Evolutionary conservation across 2,329 filamentous ascomycete species (phyloP), one percentile per base, ranked within the genome.

Genomic region (Claviceps sp.): DNA sequence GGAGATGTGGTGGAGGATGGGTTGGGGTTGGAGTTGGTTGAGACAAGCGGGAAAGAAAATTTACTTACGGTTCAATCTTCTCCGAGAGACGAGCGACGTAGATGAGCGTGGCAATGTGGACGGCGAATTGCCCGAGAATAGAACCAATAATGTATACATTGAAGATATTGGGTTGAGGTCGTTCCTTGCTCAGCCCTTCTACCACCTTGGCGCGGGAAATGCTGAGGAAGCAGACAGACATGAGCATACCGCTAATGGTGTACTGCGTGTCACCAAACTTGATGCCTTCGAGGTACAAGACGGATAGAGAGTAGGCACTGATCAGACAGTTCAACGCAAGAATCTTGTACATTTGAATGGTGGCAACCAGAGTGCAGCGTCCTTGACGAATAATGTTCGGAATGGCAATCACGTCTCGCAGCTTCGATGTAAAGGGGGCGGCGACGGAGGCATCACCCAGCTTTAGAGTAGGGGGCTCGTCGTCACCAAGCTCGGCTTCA

Each of bases 311-410:
- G 80, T 98, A 98, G 40, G 93, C 93, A 60, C 88, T 95, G 66
- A 98, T 98, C 60, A 98, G 76, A 67, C 93, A 98, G 75, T 98
- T 98, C 54, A 98, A 75, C 7, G 93, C 93, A 49, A 98, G 80
- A 61, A 98, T 98, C 78, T 96, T 98, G 82, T 98, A 98, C 91
- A 98, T 98, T 74, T 98, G 93, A 58, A 98, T 97, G 0, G 93
- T 98, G 36, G 93, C 93, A 51, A 98, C 93, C 20, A 98, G 81
- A 7, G 93, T 98, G 74, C 93, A 98, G 56, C 93, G 87, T 53
- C 93, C 93, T 72, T 98, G 93, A 54, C 93, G 87, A 63, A 98
- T 93, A 62, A 98, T 98, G 72, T 98, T 98, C 50, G 93, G 91
- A 54, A 98, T 89, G 40, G 93, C 93, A 61, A 98, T 81, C 54